Evolutionary conservation across 225 moss, liverwort and hornwort species (phyloP).

Genomic region (Asterella californica): DNA sequence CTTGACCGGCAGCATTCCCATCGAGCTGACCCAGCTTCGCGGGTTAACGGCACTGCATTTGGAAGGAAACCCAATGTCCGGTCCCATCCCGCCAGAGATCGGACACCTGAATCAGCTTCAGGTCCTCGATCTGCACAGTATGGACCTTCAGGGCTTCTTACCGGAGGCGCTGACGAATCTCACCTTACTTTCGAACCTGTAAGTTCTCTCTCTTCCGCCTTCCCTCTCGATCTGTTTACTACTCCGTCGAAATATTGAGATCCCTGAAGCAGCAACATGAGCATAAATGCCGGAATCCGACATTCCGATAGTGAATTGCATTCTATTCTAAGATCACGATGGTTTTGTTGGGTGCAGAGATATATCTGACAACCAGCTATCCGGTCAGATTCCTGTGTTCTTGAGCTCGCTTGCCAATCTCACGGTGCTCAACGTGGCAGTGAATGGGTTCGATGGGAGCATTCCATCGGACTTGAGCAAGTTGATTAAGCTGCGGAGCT

Average conservation of each 20-base stretch:
- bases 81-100: conserved; percentile 37
- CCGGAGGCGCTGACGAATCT: conserved; percentile 28
- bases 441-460: conserved; percentile 30
- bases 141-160: conserved; percentile 34
- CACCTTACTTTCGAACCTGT: conserved; percentile 30
- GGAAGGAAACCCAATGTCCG: conserved; percentile 35
- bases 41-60: conserved; percentile 25
- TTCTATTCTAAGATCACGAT: not conserved
- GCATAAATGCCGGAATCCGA: not conserved
- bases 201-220: conserved; percentile 10
- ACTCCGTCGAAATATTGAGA: too few relatives aligned
- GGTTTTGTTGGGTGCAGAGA: conserved; percentile 25
- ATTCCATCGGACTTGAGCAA: conserved; percentile 32
- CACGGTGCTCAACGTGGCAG: conserved; percentile 18
- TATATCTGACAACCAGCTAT: conserved; percentile 36
- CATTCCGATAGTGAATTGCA: not conserved
- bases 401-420: conserved; percentile 25
- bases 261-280: not conserved
- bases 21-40: conserved; percentile 27
- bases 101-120: conserved; percentile 25
- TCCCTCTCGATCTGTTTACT: not conserved
- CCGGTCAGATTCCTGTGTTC: conserved; percentile 28
- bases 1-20: conserved; percentile 34
- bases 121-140: conserved; percentile 30
- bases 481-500: conserved; percentile 26